Percentiles rank a stretch among this genome's conserved stretches.
phyloP scores from a whole-genome alignment of 495 filamentous ascomycete species.

The Xylaria cubensis region DNA sequence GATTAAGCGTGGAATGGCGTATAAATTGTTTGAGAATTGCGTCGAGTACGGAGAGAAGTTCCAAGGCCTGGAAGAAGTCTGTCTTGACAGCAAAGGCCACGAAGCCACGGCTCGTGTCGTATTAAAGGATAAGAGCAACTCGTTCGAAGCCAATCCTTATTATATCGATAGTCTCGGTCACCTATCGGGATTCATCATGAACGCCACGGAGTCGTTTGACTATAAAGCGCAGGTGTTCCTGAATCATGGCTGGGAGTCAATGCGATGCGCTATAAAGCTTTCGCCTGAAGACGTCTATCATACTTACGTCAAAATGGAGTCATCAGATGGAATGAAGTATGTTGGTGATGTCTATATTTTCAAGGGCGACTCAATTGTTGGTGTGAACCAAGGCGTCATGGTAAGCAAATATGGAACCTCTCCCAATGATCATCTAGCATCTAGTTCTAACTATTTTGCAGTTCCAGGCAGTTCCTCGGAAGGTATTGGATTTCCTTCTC shows the following conservation, averaged over 20 bases:
- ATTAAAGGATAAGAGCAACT: constrained; percentile 50
- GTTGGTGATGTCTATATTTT: constrained; percentile 50
- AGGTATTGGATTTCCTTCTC: background rate
- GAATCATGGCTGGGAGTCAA: constrained; percentile 67
- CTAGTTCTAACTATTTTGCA: background rate
- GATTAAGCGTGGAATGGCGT: constrained; percentile 32
- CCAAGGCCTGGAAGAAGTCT: constrained; percentile 63
- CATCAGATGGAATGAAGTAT: constrained; percentile 42
- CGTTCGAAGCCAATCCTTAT: constrained; percentile 54
- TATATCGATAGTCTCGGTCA: constrained; percentile 61
- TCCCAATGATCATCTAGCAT: background rate
- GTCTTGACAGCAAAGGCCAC: constrained; percentile 62
- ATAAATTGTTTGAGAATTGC: background rate
- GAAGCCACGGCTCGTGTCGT: constrained; percentile 61
- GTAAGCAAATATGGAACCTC: background rate
- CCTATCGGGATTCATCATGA: constrained; percentile 66
- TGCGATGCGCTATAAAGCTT: constrained; percentile 62
- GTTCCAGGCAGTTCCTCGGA: constrained; percentile 1
- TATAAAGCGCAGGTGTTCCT: constrained; percentile 64
- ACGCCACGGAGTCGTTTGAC: constrained; percentile 64
- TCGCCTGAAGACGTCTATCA: constrained; percentile 60
- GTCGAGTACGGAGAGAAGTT: constrained; percentile 63
- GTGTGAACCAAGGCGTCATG: constrained; percentile 21
- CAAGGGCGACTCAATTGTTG: constrained; percentile 46
- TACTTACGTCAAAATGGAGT: constrained; percentile 61